A percentile compares a stretch with the other conserved stretches of the same genome.
phyloP scores from a whole-genome alignment of 164 flowering plant species.

The Chloranthus sessilifolius region DNA sequence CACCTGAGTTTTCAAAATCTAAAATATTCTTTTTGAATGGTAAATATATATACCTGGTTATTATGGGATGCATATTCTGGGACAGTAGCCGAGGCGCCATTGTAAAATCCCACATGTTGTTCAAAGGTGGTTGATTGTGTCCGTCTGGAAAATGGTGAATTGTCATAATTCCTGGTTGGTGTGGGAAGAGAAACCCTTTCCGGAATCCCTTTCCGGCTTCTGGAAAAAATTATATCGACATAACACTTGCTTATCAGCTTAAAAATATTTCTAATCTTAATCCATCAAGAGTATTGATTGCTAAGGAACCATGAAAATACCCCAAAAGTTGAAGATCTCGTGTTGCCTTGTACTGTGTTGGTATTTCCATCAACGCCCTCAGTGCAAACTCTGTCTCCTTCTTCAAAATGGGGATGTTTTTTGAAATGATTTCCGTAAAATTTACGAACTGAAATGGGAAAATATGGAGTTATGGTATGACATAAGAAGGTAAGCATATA shows the following conservation, averaged over 20 bases:
- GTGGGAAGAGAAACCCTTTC: constrained; percentile 31
- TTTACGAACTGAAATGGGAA: constrained; percentile 45
- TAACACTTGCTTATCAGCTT: too few relatives aligned
- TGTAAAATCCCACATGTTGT: constrained; percentile 9
- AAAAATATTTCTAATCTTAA: too few relatives aligned
- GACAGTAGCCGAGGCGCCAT: constrained; percentile 15
- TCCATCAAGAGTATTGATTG: too few relatives aligned
- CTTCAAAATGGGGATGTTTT: constrained; percentile 13
- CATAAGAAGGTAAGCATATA: not conserved
- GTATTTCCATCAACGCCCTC: constrained; percentile 52
- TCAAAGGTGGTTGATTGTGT: constrained; percentile 16
- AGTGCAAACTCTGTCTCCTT: constrained; percentile 53
- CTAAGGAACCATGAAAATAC: too few relatives aligned
- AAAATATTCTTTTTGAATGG: too few relatives aligned
- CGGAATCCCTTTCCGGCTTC: constrained; percentile 21
- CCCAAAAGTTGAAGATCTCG: constrained; percentile 37
- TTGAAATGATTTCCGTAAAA: constrained; percentile 46
- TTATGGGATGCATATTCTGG: constrained; percentile 5
- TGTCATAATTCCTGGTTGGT: constrained; percentile 5
- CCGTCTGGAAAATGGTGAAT: constrained; percentile 4
- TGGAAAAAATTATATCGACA: constrained; percentile 10
- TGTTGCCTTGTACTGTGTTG: constrained; percentile 46
- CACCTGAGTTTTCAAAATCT: too few relatives aligned
- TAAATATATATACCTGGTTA: constrained; percentile 18
- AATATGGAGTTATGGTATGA: not conserved